These are phyloP conservation scores for Asterionellopsis glacialis DNA, from an alignment of 108 stramenopile species.

Conservation along the genomic window DNA sequence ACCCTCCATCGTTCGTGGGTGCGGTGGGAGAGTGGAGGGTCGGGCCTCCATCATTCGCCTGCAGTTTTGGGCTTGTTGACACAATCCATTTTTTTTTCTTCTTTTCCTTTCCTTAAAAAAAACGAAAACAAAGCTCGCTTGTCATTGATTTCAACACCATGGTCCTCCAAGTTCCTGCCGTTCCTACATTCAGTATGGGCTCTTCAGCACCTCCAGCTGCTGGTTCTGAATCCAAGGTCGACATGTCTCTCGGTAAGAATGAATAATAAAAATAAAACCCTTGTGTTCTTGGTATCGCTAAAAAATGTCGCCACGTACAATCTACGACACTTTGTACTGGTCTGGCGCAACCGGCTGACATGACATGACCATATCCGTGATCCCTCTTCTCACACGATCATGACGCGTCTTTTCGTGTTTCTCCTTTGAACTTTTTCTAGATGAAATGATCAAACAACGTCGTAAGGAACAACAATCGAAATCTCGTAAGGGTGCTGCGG, in stretches of 20 bases:
- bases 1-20: too few relatives aligned
- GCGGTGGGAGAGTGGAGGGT: too few relatives aligned
- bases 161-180: not conserved
- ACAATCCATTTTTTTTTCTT: too few relatives aligned
- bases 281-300: not conserved
- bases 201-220: slow-evolving; percentile 2
- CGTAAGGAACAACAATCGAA: slow-evolving; percentile 28
- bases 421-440: slow-evolving; percentile 17
- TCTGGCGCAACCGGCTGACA: not conserved
- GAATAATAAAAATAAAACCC: not conserved
- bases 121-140: too few relatives aligned
- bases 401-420: not conserved
- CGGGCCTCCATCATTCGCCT: too few relatives aligned
- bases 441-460: slow-evolving; percentile 56
- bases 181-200: slow-evolving; percentile 7
- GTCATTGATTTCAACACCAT: too few relatives aligned
- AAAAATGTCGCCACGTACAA: not conserved
- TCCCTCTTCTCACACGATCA: not conserved
- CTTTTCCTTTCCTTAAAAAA: too few relatives aligned
- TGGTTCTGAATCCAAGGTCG: not conserved
- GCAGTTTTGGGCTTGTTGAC: too few relatives aligned
- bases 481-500: slow-evolving; percentile 15
- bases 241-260: slow-evolving; percentile 20
- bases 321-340: not conserved
- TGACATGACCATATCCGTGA: not conserved